Conservation (phyloP, 2,329 filamentous ascomycete species). For the Beauveria sp. region DNA sequence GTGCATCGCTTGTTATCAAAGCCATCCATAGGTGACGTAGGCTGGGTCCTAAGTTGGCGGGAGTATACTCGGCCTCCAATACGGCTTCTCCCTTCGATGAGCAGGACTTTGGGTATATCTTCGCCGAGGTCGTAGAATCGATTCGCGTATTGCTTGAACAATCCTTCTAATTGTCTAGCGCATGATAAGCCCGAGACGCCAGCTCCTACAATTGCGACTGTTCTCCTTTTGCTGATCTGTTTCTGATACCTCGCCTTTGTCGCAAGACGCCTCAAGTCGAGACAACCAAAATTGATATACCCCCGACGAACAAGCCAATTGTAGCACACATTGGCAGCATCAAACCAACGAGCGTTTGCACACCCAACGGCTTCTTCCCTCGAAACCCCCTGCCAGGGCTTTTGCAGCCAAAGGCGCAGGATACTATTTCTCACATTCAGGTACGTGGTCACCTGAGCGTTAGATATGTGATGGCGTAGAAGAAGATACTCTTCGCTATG, state of each 20-base stretch:
- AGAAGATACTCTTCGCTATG: constrained; percentile 79
- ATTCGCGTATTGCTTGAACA: constrained; percentile 73
- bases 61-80: constrained; percentile 94
- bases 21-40: constrained; percentile 39
- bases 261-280: constrained; percentile 55
- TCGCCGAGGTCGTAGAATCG: constrained; percentile 58
- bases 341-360: constrained; percentile 82
- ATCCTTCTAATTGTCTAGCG: constrained; percentile 80
- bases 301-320: constrained; percentile 87
- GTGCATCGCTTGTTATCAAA: constrained; percentile 61
- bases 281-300: constrained; percentile 94
- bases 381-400: constrained; percentile 74
- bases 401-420: constrained; percentile 78
- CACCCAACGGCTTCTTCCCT: constrained; percentile 84
- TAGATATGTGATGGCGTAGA: constrained; percentile 73
- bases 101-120: constrained; percentile 62
- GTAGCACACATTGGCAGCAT: constrained; percentile 79
- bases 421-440: constrained; percentile 95
- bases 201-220: constrained; percentile 80
- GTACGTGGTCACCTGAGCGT: constrained; percentile 87
- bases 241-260: constrained; percentile 28
- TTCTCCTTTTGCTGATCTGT: constrained; percentile 46
- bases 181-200: constrained; percentile 92
- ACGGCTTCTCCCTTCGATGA: constrained; percentile 80
- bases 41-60: constrained; percentile 55